Evolutionary conservation across 2,329 filamentous ascomycete genomes (phyloP).

Genomic region (Botryotinia narcissicola): DNA sequence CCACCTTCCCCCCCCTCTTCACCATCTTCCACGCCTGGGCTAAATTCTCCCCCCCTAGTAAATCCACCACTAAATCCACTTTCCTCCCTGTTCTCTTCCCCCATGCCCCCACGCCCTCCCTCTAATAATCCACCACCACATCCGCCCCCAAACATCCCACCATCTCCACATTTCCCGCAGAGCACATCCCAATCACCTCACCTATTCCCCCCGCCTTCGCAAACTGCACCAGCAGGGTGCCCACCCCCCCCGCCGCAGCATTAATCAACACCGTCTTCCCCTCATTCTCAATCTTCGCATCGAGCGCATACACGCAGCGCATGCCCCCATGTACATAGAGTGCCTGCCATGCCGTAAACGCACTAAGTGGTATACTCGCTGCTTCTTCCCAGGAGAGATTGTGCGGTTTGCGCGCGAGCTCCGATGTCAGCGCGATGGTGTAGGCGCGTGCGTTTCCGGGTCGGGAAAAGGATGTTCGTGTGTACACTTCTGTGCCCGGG

Average conservation of each 20-base stretch:
- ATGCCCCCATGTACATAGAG: conserved; percentile 8
- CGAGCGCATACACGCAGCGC: background rate
- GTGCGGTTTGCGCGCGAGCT: background rate
- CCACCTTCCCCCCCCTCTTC: background rate
- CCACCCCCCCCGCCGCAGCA: conserved; percentile 12
- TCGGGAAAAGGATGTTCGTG: background rate
- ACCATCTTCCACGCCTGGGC: conserved; percentile 1
- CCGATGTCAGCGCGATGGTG: background rate
- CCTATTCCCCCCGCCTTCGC: conserved; percentile 1
- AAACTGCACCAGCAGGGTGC: background rate
- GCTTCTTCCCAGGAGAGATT: conserved; percentile 12
- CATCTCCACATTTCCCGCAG: background rate
- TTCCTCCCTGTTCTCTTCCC: background rate
- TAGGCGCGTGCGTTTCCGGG: conserved; percentile 15
- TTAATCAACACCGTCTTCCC: background rate
- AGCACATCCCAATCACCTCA: conserved; percentile 1
- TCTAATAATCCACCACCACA: conserved; percentile 6
- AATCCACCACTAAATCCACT: conserved; percentile 15
- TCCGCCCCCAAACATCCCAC: background rate
- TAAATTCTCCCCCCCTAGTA: background rate
- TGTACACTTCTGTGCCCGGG: background rate
- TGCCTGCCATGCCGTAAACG: conserved; percentile 18
- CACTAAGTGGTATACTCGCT: conserved; percentile 5
- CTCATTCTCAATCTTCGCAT: background rate
- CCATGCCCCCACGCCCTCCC: background rate